Conservation (phyloP, 2,329 filamentous ascomycete species). For the Daldinia eschscholtzii region DNA sequence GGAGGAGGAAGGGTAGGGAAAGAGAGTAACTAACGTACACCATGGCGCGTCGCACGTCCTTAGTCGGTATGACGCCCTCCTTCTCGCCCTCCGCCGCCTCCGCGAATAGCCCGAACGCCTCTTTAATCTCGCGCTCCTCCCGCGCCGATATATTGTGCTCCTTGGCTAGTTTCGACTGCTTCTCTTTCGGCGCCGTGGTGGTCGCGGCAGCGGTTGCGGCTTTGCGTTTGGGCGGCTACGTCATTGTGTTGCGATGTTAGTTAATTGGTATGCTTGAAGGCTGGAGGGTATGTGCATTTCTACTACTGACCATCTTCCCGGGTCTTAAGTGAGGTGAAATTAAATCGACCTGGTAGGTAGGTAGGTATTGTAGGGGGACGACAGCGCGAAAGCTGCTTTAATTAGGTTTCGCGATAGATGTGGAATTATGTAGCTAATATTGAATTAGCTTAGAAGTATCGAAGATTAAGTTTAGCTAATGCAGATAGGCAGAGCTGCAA, state of each 20-base stretch:
- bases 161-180: conserved; percentile 89
- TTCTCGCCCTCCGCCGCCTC: conserved; percentile 79
- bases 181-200: conserved; percentile 58
- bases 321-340: neutral
- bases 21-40: conserved; percentile 66
- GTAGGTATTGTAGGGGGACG: neutral
- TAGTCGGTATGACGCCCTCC: conserved; percentile 74
- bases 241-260: conserved; percentile 27
- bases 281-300: neutral
- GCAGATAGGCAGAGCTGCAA: conserved; percentile 8
- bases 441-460: conserved; percentile 4
- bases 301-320: conserved; percentile 28
- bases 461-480: conserved; percentile 7
- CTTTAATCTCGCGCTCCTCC: conserved; percentile 90
- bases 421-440: neutral
- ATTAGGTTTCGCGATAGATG: neutral
- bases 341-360: neutral
- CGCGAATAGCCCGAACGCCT: conserved; percentile 88
- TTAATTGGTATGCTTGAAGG: conserved; percentile 36
- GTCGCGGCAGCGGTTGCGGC: conserved; percentile 41
- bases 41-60: conserved; percentile 78
- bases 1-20: neutral
- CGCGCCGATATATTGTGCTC: conserved; percentile 87
- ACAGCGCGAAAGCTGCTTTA: neutral
- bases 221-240: conserved; percentile 68